These are phyloP conservation scores for Tagetes patula DNA, from an alignment of 129 eudicot species.

Conservation along the genomic window DNA sequence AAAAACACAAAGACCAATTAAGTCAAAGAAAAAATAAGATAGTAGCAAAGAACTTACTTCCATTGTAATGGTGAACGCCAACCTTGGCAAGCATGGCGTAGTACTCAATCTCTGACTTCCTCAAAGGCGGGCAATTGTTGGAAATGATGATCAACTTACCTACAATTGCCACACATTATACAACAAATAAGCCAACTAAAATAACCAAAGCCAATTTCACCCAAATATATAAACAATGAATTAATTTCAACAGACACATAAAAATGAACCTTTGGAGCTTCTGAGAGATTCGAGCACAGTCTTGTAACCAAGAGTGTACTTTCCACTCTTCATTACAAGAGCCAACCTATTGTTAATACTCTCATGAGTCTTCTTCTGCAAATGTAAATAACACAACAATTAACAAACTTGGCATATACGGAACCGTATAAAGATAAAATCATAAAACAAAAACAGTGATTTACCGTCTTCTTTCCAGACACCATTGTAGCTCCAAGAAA, in stretches of 20 bases:
- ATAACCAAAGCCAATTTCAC: background rate
- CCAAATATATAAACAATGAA: background rate
- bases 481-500: slow-evolving; percentile 42
- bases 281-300: slow-evolving; percentile 68
- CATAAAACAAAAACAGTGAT: background rate
- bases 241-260: background rate
- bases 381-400: background rate
- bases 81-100: slow-evolving; percentile 85
- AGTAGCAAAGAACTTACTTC: slow-evolving; percentile 48
- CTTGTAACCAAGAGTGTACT: slow-evolving; percentile 69
- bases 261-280: slow-evolving; percentile 51
- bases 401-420: background rate
- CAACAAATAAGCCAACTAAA: background rate
- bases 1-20: background rate
- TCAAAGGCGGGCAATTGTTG: slow-evolving; percentile 76
- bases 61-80: slow-evolving; percentile 86
- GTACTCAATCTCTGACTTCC: slow-evolving; percentile 86
- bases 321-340: slow-evolving; percentile 77
- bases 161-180: slow-evolving; percentile 21
- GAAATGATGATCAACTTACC: slow-evolving; percentile 65
- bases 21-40: background rate
- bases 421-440: no score
- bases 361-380: slow-evolving; percentile 77
- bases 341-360: slow-evolving; percentile 69
- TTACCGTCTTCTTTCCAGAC: slow-evolving; percentile 58